A percentile compares a stretch with the other conserved stretches of the same genome.
phyloP scores from a whole-genome alignment of 106 monocot genomes.

The Gastrodia elata region DNA sequence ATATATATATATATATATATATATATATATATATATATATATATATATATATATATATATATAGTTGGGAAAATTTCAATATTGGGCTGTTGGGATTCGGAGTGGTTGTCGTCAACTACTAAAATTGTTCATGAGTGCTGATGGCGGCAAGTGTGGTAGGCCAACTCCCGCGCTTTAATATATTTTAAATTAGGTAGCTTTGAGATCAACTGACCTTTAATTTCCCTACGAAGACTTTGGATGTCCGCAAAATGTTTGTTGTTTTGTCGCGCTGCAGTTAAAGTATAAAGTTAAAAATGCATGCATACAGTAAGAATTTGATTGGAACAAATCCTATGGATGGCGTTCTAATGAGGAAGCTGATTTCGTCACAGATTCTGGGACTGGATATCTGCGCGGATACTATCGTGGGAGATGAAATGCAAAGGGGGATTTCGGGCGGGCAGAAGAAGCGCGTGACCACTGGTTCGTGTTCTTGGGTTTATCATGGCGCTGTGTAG shows the following conservation, averaged over 20 bases:
- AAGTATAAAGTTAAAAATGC: no score
- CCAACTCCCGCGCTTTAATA: background rate
- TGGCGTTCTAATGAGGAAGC: background rate
- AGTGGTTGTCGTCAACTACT: background rate
- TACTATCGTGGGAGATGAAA: conserved; percentile 23
- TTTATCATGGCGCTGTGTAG: no score
- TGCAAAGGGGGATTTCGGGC: conserved; percentile 23
- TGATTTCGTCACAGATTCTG: conserved; percentile 13
- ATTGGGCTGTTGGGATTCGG: background rate
- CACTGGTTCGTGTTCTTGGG: conserved; percentile 12
- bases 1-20: no score
- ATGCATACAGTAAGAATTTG: no score
- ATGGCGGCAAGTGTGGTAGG: no score
- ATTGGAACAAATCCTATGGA: no score
- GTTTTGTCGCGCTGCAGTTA: no score
- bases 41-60: no score
- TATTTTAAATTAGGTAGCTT: no score
- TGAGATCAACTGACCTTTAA: no score
- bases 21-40: no score
- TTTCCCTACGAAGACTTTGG: background rate
- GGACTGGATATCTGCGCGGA: conserved; percentile 23
- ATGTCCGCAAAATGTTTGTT: background rate
- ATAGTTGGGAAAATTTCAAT: background rate
- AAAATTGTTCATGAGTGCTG: background rate
- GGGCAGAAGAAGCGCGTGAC: conserved; percentile 29